Evolutionary conservation across 768 basidiomycete species (phyloP).

Genomic region (Sutorius australiensis): DNA sequence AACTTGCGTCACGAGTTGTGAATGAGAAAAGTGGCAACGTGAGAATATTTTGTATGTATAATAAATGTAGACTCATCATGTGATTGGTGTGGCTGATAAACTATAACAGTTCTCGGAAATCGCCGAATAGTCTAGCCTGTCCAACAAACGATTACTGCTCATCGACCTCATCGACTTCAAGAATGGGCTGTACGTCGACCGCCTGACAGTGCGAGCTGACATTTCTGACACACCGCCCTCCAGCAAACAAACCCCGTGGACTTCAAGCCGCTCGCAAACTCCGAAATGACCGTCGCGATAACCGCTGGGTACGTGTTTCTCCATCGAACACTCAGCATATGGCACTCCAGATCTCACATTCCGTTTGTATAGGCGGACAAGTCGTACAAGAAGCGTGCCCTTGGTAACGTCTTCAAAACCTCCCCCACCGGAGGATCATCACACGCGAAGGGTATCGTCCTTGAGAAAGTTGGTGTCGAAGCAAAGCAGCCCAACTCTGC

Average conservation of each 20-base stretch:
- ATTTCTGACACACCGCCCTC: conserved; percentile 4
- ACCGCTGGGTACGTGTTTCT: conserved; percentile 82
- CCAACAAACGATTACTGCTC: conserved; percentile 19
- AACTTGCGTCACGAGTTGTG: neutral
- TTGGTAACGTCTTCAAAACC: conserved; percentile 99
- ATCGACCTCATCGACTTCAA: conserved; percentile 55
- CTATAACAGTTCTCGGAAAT: conserved; percentile 39
- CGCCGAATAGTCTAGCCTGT: conserved; percentile 23
- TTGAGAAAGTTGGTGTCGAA: conserved; percentile 99
- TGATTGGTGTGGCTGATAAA: conserved; percentile 35
- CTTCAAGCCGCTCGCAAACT: conserved; percentile 99
- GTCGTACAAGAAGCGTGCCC: conserved; percentile 98
- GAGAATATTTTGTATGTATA: neutral
- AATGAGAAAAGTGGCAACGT: neutral
- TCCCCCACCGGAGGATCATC: conserved; percentile 99
- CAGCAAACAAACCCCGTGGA: conserved; percentile 99
- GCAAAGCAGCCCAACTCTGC: conserved; percentile 99
- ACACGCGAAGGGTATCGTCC: conserved; percentile 99
- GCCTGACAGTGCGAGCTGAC: conserved; percentile 5
- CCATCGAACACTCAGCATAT: neutral
- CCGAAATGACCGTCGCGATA: conserved; percentile 86
- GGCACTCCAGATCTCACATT: conserved; percentile 13
- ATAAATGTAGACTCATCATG: neutral
- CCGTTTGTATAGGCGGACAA: conserved; percentile 77
- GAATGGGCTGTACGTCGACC: conserved; percentile 78